These are phyloP conservation scores for Metarhizium anisopliae DNA, from an alignment of 2,329 filamentous ascomycete genomes.

Conservation along the genomic window DNA sequence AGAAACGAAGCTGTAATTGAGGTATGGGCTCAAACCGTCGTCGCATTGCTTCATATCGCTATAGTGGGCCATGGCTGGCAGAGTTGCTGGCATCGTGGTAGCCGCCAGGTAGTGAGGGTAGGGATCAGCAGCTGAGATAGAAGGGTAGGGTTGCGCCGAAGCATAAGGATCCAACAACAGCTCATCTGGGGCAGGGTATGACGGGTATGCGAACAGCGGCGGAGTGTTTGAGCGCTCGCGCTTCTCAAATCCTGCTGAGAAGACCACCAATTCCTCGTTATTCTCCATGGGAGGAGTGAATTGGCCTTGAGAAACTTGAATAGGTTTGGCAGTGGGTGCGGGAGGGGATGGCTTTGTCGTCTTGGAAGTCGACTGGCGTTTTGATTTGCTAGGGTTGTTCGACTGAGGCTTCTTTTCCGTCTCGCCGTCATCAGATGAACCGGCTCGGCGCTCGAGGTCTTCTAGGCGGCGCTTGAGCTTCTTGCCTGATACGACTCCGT, in stretches of 20 bases:
- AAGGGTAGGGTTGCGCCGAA: constrained; percentile 40
- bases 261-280: constrained; percentile 60
- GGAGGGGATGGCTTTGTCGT: constrained; percentile 17
- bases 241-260: constrained; percentile 47
- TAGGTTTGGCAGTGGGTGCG: constrained; percentile 26
- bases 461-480: constrained; percentile 86
- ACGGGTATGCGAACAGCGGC: constrained; percentile 56
- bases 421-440: constrained; percentile 40
- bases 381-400: constrained; percentile 28
- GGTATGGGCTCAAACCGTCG: constrained; percentile 54
- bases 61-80: constrained; percentile 58
- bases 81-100: constrained; percentile 45
- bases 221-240: constrained; percentile 64
- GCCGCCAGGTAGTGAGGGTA: constrained; percentile 48
- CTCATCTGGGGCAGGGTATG: constrained; percentile 60
- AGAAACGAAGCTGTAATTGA: constrained; percentile 58
- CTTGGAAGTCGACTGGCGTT: constrained; percentile 22
- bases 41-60: constrained; percentile 48
- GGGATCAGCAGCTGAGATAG: constrained; percentile 40
- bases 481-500: constrained; percentile 52
- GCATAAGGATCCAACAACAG: constrained; percentile 52
- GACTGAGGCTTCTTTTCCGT: constrained; percentile 27
- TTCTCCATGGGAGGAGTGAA: constrained; percentile 53
- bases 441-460: constrained; percentile 73
- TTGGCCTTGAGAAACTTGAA: constrained; percentile 37